Base-by-base conservation (phyloP, 164 flowering plant species). In the Tetrastigma voinierianum region DNA sequence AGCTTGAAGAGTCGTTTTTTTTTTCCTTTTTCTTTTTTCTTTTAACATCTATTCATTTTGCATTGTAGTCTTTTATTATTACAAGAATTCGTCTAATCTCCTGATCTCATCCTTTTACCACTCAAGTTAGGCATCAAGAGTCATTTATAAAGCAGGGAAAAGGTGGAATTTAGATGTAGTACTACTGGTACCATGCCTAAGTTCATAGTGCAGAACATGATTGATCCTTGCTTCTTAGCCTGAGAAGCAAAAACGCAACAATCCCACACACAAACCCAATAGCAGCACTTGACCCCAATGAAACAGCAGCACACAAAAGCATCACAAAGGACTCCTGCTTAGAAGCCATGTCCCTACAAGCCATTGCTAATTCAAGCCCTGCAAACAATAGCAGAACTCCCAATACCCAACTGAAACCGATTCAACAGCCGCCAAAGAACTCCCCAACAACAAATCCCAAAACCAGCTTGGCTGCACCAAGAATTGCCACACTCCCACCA, bases 301-400 rank as follows among this genome's bases (percentile, higher is more conserved):
- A 92, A 61, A 88, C 96, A 2, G 86, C 85, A 0, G 92, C 74
- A 67, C 82, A 80, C 10, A 83, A 23, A 14, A 92, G 80, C 92
- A 90, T 84, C 56, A 90, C 90, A 65, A 92, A 87, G 1, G 81
- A 54, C 19, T 81, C 84, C 57, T 73, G 76, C 68, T 86, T 86
- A 0, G 83, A 57, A 46, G 62, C 73, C 87, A 86, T 90, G 65
- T 92, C 97, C 77, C 88, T 84, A 0, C 77, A 62, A 17, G 90
- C 81, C 89, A 92, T 84, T n/a, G 96, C 91, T 18, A 92, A 70
- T 72, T 92, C 97, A 14, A 90, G 77, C 67, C 93, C 97, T 0
- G 97, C 94, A 72, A 90, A 92, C 72, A 92, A 65, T 9, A 92
- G 83, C 66, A 91, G 77, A 25, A 90, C 96, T n/a, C 97, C 97